These are phyloP conservation scores for Inga oerstediana DNA, from an alignment of 306 rosid genomes.

Conservation along the genomic window DNA sequence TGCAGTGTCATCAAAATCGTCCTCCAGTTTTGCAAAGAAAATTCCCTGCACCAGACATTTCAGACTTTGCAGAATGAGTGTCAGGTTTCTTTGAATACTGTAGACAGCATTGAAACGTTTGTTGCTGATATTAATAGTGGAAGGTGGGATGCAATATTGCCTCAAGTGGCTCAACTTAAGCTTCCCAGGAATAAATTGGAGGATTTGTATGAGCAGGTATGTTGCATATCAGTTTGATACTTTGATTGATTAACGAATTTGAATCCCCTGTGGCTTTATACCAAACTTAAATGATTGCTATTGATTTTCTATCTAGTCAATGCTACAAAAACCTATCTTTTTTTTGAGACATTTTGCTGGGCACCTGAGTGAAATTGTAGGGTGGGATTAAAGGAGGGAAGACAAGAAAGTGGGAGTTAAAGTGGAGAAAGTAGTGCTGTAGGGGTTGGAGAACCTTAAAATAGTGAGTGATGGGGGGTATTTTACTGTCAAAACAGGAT, in stretches of 20 bases:
- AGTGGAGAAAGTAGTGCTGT: conserved; percentile 1
- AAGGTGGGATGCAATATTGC: conserved; percentile 95
- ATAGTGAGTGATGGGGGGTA: too few relatives aligned
- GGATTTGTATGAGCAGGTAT: conserved; percentile 98
- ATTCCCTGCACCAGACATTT: conserved; percentile 86
- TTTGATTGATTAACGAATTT: conserved; percentile 6
- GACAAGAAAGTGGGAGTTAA: neutral
- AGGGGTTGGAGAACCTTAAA: neutral
- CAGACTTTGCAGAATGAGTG: conserved; percentile 95
- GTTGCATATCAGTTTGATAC: neutral
- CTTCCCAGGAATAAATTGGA: conserved; percentile 93
- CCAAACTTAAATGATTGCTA: neutral
- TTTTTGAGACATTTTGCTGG: conserved; percentile 11
- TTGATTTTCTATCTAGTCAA: neutral
- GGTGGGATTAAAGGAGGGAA: neutral
- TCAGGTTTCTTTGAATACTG: conserved; percentile 94
- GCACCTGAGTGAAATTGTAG: neutral
- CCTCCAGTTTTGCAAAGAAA: conserved; percentile 98
- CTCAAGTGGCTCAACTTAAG: conserved; percentile 96
- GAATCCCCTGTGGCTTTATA: neutral
- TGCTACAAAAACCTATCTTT: neutral
- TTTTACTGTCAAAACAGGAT: neutral
- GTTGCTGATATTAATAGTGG: conserved; percentile 92
- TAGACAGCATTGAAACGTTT: conserved; percentile 94
- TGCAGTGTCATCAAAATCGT: conserved; percentile 94